phyloP scores from a whole-genome alignment of 2,329 filamentous ascomycete genomes.

The Aureobasidium sp. region DNA sequence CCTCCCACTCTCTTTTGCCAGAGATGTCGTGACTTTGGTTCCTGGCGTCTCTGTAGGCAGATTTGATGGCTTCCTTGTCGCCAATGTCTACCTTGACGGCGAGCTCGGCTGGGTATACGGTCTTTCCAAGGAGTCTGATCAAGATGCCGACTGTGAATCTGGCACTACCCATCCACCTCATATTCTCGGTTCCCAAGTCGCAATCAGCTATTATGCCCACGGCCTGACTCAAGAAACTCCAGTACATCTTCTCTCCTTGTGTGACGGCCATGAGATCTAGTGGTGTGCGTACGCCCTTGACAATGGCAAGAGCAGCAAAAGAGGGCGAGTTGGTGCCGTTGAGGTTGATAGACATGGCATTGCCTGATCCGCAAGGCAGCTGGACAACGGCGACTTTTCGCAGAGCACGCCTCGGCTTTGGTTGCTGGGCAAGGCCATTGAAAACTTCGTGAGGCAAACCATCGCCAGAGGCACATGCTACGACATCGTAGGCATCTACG shows the following conservation, averaged over 20 bases:
- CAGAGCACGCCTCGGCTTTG: slow-evolving; percentile 67
- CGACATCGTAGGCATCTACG: slow-evolving; percentile 70
- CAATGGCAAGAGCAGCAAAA: slow-evolving; percentile 69
- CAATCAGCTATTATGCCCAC: slow-evolving; percentile 84
- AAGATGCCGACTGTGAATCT: slow-evolving; percentile 82
- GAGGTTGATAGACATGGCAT: slow-evolving; percentile 85
- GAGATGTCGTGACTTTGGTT: slow-evolving; percentile 20
- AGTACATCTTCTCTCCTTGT: slow-evolving; percentile 61
- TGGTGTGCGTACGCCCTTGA: slow-evolving; percentile 79
- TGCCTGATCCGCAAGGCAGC: slow-evolving; percentile 87
- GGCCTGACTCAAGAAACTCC: slow-evolving; percentile 87
- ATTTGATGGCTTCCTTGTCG: slow-evolving; percentile 64
- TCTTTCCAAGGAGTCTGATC: slow-evolving; percentile 65
- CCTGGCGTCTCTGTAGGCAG: slow-evolving; percentile 52
- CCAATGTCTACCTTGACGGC: slow-evolving; percentile 75
- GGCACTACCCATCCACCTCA: slow-evolving; percentile 85
- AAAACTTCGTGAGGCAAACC: slow-evolving; percentile 89
- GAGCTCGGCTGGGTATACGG: slow-evolving; percentile 80
- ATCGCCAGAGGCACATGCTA: slow-evolving; percentile 86
- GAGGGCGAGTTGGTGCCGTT: slow-evolving; percentile 71
- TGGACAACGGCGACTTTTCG: slow-evolving; percentile 72
- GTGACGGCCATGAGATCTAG: slow-evolving; percentile 84
- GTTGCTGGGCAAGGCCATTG: slow-evolving; percentile 74
- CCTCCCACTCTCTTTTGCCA: slow-evolving; percentile 20
- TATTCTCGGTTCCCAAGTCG: slow-evolving; percentile 80